Conservation (phyloP, 2,329 filamentous ascomycete species). For the Epichloe coenophiala region DNA sequence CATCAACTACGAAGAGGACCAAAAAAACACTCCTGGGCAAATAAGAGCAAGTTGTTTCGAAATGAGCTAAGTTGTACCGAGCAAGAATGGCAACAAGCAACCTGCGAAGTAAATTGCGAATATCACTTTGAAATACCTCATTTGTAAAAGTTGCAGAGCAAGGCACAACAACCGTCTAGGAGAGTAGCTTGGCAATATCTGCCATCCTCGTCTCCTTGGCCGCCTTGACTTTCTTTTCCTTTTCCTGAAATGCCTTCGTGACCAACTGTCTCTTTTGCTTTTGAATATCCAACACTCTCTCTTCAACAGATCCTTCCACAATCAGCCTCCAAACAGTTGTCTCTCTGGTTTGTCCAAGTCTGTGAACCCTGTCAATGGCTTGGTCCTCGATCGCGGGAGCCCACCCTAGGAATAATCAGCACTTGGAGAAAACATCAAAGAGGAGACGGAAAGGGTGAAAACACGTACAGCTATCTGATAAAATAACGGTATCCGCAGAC, state of each 20-base stretch:
- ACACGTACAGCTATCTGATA: constrained; percentile 57
- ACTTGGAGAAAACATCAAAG: background rate
- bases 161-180: constrained; percentile 7
- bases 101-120: background rate
- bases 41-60: background rate
- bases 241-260: constrained; percentile 67
- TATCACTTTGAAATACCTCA: background rate
- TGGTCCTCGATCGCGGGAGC: constrained; percentile 83
- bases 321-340: constrained; percentile 72
- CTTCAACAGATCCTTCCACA: constrained; percentile 69
- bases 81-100: background rate
- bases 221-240: constrained; percentile 33
- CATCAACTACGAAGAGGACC: background rate
- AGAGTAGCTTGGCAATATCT: constrained; percentile 37
- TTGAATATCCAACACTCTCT: constrained; percentile 67
- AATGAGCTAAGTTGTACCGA: background rate
- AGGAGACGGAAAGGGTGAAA: background rate
- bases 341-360: constrained; percentile 66
- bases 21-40: background rate
- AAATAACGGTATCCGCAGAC: constrained; percentile 71
- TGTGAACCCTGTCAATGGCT: constrained; percentile 76
- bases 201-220: constrained; percentile 44
- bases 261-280: constrained; percentile 67
- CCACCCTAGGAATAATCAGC: constrained; percentile 46
- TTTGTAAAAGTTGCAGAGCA: background rate